These are phyloP conservation scores for Rhodamnia argentea DNA, from an alignment of 345 rosid genomes.

Conservation along the genomic window DNA sequence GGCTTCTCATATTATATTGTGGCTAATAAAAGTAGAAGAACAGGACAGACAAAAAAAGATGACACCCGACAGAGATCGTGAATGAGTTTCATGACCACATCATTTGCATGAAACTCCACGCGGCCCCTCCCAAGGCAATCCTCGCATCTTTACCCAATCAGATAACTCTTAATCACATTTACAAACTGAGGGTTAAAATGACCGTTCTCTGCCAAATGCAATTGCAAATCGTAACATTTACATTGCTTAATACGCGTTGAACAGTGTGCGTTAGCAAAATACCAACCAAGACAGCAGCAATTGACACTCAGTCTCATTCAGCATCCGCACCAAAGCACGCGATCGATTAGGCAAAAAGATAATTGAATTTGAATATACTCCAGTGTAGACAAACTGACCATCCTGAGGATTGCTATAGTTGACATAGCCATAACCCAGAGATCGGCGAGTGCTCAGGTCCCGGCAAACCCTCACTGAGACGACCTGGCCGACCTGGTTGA, in stretches of 20 bases:
- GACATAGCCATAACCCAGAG: conserved; percentile 86
- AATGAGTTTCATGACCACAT: neutral
- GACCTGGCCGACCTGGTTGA: conserved; percentile 62
- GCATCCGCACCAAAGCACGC: neutral
- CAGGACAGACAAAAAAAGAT: neutral
- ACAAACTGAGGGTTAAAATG: neutral
- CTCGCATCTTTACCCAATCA: neutral
- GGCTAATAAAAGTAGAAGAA: neutral
- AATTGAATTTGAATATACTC: neutral
- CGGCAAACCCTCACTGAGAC: conserved; percentile 83
- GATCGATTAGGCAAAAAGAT: neutral
- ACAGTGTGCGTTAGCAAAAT: neutral
- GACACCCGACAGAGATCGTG: neutral
- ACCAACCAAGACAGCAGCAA: neutral
- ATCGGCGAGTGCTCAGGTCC: conserved; percentile 62
- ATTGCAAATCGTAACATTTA: neutral
- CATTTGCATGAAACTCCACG: neutral
- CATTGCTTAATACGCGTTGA: neutral
- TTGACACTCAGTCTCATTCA: neutral
- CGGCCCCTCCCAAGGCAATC: neutral
- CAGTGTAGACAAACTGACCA: conserved; percentile 28
- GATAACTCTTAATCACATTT: neutral
- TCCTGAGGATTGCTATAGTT: conserved; percentile 67
- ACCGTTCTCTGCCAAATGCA: neutral
- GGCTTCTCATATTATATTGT: neutral